Percentiles rank a stretch among this genome's conserved stretches.
phyloP scores from a whole-genome alignment of 1,139 yeast genomes.

The Yamadazyma spencermartinsiae region DNA sequence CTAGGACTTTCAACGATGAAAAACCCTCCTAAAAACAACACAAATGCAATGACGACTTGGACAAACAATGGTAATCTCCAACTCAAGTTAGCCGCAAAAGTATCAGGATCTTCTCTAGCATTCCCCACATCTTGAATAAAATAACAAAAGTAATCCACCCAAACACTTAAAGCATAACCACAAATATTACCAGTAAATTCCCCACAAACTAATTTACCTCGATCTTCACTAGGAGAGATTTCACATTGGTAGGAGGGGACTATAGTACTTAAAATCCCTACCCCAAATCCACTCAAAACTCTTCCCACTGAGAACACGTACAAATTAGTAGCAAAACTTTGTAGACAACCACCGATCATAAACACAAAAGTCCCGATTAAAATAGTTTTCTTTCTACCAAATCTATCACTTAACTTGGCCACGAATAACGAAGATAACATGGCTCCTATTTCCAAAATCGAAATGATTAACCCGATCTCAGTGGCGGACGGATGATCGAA shows the following conservation, averaged over 20 bases:
- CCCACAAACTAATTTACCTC: conserved; percentile 56
- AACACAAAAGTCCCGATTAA: conserved; percentile 49
- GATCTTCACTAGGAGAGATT: conserved; percentile 53
- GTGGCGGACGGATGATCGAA: conserved; percentile 48
- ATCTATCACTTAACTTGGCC: conserved; percentile 45
- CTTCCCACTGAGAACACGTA: conserved; percentile 49
- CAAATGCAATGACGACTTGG: conserved; percentile 47
- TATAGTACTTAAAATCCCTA: conserved; percentile 52
- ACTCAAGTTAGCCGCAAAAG: conserved; percentile 45
- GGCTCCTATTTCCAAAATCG: conserved; percentile 55
- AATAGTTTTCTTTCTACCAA: conserved; percentile 52
- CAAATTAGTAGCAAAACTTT: conserved; percentile 45
- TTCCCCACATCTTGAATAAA: conserved; percentile 46
- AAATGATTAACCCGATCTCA: conserved; percentile 50
- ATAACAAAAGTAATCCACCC: conserved; percentile 56
- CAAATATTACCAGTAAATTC: conserved; percentile 56
- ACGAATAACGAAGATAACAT: conserved; percentile 48
- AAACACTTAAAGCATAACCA: conserved; percentile 54
- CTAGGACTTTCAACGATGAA: conserved; percentile 58
- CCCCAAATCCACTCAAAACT: conserved; percentile 53
- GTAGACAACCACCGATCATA: conserved; percentile 52
- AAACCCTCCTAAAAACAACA: conserved; percentile 51
- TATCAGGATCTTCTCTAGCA: conserved; percentile 36
- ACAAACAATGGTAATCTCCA: conserved; percentile 55
- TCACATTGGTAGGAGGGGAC: conserved; percentile 60